These are phyloP conservation scores for Coemansia sp. DNA, from an alignment of 192 early-diverging fungal genomes.

Conservation along the genomic window DNA sequence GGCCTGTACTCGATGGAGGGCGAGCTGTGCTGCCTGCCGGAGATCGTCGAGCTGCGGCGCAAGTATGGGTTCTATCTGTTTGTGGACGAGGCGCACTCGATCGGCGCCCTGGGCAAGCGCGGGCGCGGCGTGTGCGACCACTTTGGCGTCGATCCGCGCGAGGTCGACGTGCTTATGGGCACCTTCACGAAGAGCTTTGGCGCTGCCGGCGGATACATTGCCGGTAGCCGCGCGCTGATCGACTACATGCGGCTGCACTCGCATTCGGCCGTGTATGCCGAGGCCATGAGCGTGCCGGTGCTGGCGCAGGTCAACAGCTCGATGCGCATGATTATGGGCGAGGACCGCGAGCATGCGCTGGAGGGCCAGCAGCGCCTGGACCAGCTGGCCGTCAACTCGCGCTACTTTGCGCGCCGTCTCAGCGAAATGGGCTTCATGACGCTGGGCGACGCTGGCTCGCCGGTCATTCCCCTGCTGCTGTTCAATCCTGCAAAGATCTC, in stretches of 20 bases:
- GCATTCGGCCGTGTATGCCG: slow-evolving; percentile 87
- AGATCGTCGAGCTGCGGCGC: slow-evolving; percentile 83
- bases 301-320: slow-evolving; percentile 87
- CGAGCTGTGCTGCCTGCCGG: slow-evolving; percentile 82
- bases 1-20: slow-evolving; percentile 99
- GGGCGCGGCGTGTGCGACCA: slow-evolving; percentile 97
- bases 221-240: slow-evolving; percentile 70
- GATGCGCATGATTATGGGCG: slow-evolving; percentile 92
- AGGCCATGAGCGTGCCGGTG: slow-evolving; percentile 83
- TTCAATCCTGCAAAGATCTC: slow-evolving; percentile 96
- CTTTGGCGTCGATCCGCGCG: slow-evolving; percentile 83
- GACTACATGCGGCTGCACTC: slow-evolving; percentile 76
- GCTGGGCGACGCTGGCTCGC: slow-evolving; percentile 82
- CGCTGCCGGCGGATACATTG: slow-evolving; percentile 94
- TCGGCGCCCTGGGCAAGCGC: slow-evolving; percentile 91
- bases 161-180: slow-evolving; percentile 95
- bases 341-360: slow-evolving; percentile 71
- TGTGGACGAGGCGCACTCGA: slow-evolving; percentile 96
- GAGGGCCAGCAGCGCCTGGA: slow-evolving; percentile 84
- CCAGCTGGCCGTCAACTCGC: slow-evolving; percentile 81
- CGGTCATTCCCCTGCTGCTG: slow-evolving; percentile 88
- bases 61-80: slow-evolving; percentile 96
- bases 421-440: slow-evolving; percentile 92
- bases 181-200: slow-evolving; percentile 99
- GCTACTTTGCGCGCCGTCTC: slow-evolving; percentile 79